Conservation (phyloP, 306 rosid species). For the Macrotyloma uniflorum region DNA sequence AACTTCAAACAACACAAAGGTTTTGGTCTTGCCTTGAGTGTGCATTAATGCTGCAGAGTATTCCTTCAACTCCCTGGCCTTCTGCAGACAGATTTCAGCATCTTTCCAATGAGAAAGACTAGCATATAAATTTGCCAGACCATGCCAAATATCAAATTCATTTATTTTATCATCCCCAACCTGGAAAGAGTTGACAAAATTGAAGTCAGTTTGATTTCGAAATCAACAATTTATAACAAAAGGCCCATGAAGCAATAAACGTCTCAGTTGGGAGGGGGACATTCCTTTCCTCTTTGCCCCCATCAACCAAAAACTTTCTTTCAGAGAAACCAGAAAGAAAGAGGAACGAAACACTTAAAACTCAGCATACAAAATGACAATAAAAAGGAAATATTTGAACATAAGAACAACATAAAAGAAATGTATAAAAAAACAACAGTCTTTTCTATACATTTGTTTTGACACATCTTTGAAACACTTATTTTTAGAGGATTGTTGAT, state of each 20-base stretch:
- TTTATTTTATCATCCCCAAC: conserved; percentile 67
- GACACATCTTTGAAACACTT: not conserved
- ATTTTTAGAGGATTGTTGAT: not conserved
- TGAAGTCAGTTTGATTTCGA: not conserved
- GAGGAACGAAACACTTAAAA: conserved; percentile 17
- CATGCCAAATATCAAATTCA: conserved; percentile 93
- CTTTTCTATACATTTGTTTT: not conserved
- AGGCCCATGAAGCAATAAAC: not conserved
- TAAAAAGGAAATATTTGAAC: not conserved
- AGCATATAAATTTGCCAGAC: conserved; percentile 83
- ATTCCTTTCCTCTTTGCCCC: not conserved
- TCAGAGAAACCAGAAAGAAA: conserved; percentile 22
- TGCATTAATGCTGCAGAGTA: conserved; percentile 61
- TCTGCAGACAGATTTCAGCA: conserved; percentile 88
- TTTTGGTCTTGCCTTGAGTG: conserved; percentile 68
- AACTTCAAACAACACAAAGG: conserved; percentile 25
- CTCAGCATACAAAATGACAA: not conserved
- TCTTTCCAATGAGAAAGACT: conserved; percentile 93
- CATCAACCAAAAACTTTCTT: not conserved
- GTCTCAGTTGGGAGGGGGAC: not conserved
- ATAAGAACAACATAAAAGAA: not conserved
- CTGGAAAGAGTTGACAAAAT: conserved; percentile 51
- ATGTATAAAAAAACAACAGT: not conserved
- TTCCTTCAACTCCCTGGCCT: conserved; percentile 72
- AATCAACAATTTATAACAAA: conserved; percentile 23